These are phyloP conservation scores for Arthrocladium fulminans DNA, from an alignment of 2,329 filamentous ascomycete species.

Conservation along the genomic window DNA sequence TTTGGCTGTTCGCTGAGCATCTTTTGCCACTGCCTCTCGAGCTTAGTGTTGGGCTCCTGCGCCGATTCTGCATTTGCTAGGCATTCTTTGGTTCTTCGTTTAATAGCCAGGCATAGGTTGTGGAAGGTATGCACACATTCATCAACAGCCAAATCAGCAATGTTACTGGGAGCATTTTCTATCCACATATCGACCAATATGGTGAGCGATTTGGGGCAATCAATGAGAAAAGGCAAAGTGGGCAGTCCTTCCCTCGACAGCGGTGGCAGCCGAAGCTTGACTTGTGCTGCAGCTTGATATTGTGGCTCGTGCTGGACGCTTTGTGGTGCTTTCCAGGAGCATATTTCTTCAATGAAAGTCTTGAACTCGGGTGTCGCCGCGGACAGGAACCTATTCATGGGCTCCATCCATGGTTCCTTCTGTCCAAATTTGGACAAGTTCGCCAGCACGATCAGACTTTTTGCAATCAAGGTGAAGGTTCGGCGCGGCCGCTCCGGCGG, in stretches of 20 bases:
- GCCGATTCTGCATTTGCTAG: slow-evolving; percentile 40
- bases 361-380: slow-evolving; percentile 72
- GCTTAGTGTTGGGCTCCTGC: slow-evolving; percentile 37
- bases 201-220: slow-evolving; percentile 77
- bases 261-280: slow-evolving; percentile 70
- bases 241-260: slow-evolving; percentile 86
- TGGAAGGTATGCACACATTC: slow-evolving; percentile 38
- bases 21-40: slow-evolving; percentile 43
- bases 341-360: slow-evolving; percentile 77
- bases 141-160: slow-evolving; percentile 32
- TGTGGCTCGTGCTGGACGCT: slow-evolving; percentile 52
- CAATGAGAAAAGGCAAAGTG: slow-evolving; percentile 84
- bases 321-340: slow-evolving; percentile 62
- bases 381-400: slow-evolving; percentile 83
- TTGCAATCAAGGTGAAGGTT: slow-evolving; percentile 84
- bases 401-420: slow-evolving; percentile 98
- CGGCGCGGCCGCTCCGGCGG: slow-evolving; percentile 74
- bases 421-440: slow-evolving; percentile 87
- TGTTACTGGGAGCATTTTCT: slow-evolving; percentile 31
- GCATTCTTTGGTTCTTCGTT: slow-evolving; percentile 38
- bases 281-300: slow-evolving; percentile 87
- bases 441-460: slow-evolving; percentile 80
- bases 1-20: slow-evolving; percentile 41
- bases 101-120: slow-evolving; percentile 33
- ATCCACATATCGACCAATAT: slow-evolving; percentile 60